A percentile compares a stretch with the other conserved stretches of the same genome.
phyloP scores from a whole-genome alignment of 805 yeast genomes.

The Dipodascus geniculatus region DNA sequence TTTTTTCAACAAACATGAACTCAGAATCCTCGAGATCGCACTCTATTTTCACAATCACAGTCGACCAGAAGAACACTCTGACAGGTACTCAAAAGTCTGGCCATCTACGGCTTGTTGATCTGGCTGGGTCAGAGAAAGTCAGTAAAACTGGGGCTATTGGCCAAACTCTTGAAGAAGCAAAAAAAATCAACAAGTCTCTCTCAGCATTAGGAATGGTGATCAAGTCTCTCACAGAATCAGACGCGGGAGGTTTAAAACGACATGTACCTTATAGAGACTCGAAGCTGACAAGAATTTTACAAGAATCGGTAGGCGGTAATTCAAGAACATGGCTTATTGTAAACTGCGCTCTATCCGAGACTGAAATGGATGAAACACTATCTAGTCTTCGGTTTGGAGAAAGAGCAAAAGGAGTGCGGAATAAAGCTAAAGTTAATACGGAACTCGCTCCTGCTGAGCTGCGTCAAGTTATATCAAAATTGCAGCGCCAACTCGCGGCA shows the following conservation, averaged over 20 bases:
- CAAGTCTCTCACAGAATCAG: slow-evolving; percentile 28
- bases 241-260: slow-evolving; percentile 28
- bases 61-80: slow-evolving; percentile 19
- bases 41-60: slow-evolving; percentile 49
- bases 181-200: slow-evolving; percentile 54
- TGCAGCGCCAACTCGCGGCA: slow-evolving; percentile 23
- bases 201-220: slow-evolving; percentile 57
- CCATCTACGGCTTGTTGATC: slow-evolving; percentile 49
- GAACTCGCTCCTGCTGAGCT: slow-evolving; percentile 43
- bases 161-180: slow-evolving; percentile 36
- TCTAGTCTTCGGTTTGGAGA: slow-evolving; percentile 66
- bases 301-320: slow-evolving; percentile 75
- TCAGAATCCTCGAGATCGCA: slow-evolving; percentile 57
- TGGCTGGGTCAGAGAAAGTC: slow-evolving; percentile 63
- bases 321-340: slow-evolving; percentile 63
- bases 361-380: slow-evolving; percentile 52
- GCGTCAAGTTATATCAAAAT: slow-evolving; percentile 26
- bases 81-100: slow-evolving; percentile 34
- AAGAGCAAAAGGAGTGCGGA: slow-evolving; percentile 57
- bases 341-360: slow-evolving; percentile 54
- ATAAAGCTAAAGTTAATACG: slow-evolving; percentile 50
- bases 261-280: slow-evolving; percentile 73
- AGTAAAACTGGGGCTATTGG: slow-evolving; percentile 39
- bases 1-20: slow-evolving; percentile 55
- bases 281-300: slow-evolving; percentile 63